Conservation (phyloP, 2,329 filamentous ascomycete genomes). For the Calonectria hawksworthii region DNA sequence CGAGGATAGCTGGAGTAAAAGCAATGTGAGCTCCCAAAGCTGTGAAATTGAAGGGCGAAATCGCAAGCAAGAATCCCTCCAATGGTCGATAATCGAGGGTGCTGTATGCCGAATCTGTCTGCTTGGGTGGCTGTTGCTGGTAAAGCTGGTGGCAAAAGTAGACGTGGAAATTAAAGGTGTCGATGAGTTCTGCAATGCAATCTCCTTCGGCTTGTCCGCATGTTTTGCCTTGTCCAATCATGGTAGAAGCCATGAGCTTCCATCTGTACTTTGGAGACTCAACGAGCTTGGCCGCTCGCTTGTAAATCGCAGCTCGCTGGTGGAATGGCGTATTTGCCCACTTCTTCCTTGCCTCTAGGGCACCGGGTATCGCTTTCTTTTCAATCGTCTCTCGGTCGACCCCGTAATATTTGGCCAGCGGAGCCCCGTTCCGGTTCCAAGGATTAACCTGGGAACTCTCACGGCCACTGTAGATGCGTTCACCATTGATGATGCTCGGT, state of each 20-base stretch:
- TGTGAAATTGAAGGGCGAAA: neutral
- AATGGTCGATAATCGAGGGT: neutral
- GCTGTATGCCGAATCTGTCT: neutral
- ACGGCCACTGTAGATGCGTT: neutral
- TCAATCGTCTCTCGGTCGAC: neutral
- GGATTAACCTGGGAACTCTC: neutral
- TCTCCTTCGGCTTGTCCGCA: neutral
- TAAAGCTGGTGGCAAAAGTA: slow-evolving; percentile 2
- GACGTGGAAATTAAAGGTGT: neutral
- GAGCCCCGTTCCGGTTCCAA: neutral
- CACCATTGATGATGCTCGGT: neutral
- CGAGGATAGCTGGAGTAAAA: neutral
- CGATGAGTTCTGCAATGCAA: neutral
- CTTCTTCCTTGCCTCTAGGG: neutral
- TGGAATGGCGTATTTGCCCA: neutral
- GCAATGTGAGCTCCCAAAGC: neutral
- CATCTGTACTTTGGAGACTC: slow-evolving; percentile 3
- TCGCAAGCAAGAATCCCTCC: neutral
- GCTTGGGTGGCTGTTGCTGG: neutral
- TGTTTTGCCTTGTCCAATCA: neutral
- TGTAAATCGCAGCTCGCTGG: neutral
- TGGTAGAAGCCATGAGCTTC: neutral
- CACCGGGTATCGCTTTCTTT: neutral
- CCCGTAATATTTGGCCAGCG: neutral
- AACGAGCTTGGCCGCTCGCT: neutral